phyloP scores from a whole-genome alignment of 179 eudicot genomes.

The Camellia oleifera region DNA sequence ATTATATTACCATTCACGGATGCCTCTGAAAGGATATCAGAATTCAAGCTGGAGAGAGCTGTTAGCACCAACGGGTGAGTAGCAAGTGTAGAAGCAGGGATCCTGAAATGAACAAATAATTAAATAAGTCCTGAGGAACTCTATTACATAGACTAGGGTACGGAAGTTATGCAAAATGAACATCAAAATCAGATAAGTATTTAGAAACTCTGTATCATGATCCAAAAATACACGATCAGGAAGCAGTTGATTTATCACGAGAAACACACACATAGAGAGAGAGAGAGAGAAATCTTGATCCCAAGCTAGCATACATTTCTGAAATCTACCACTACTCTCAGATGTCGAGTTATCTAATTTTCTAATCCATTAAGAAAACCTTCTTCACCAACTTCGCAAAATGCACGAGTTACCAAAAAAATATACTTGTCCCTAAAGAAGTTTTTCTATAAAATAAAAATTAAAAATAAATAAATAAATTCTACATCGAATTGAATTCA shows the following conservation, averaged over 20 bases:
- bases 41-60: slow-evolving; percentile 81
- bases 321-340: not conserved
- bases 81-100: slow-evolving; percentile 79
- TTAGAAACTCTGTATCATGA: not conserved
- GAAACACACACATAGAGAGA: not conserved
- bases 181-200: too few relatives aligned
- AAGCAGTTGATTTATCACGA: not conserved
- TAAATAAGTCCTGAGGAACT: not conserved
- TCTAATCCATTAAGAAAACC: not conserved
- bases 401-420: not conserved
- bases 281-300: not conserved
- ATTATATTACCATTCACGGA: slow-evolving; percentile 78
- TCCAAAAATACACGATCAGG: not conserved
- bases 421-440: not conserved
- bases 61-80: slow-evolving; percentile 84
- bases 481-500: too few relatives aligned
- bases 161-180: not conserved
- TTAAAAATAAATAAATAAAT: not conserved
- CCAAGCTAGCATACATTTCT: not conserved
- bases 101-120: slow-evolving; percentile 48
- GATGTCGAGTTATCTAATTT: not conserved
- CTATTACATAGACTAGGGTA: not conserved
- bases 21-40: slow-evolving; percentile 83
- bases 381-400: not conserved
- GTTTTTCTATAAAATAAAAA: not conserved